A percentile compares a stretch with the other conserved stretches of the same genome.
Evolutionary conservation across 345 rosid genomes (phyloP).

Genomic region (Boechera divaricarpa): DNA sequence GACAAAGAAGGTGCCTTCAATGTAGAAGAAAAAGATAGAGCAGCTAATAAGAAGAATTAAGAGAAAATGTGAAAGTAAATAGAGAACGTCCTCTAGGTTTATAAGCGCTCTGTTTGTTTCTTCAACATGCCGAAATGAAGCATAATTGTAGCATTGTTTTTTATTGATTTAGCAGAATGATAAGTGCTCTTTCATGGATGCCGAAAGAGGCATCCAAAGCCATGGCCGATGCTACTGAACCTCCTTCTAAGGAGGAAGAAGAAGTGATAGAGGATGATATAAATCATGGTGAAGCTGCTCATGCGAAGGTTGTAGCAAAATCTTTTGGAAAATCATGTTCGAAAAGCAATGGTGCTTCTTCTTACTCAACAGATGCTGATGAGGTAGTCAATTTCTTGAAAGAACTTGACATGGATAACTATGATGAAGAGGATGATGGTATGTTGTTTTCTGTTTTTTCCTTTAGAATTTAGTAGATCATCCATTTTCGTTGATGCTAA

Average conservation of each 20-base stretch:
- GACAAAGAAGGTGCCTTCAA: too few species aligned
- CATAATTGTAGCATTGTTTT: too few species aligned
- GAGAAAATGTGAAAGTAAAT: too few species aligned
- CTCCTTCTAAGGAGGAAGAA: conserved; percentile 64
- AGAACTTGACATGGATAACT: conserved; percentile 85
- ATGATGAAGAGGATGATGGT: conserved; percentile 89
- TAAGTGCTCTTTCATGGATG: conserved; percentile 83
- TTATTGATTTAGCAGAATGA: conserved; percentile 49
- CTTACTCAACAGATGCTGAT: conserved; percentile 48
- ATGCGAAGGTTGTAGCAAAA: conserved; percentile 66
- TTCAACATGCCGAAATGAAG: too few species aligned
- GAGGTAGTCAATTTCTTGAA: conserved; percentile 62
- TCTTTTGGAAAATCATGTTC: conserved; percentile 59
- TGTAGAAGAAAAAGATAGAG: too few species aligned
- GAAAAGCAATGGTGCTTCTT: conserved; percentile 42
- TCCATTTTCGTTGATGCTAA: not conserved
- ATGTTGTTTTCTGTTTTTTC: not conserved
- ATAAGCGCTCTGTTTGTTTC: too few species aligned
- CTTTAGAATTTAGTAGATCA: too few species aligned
- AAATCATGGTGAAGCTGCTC: conserved; percentile 48
- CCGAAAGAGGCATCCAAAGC: conserved; percentile 76
- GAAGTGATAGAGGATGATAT: conserved; percentile 39
- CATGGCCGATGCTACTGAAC: conserved; percentile 60
- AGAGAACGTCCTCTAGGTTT: too few species aligned
- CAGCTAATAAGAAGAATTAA: too few species aligned